Conservation (phyloP, 768 basidiomycete genomes). For the Lactarius trivialis region DNA sequence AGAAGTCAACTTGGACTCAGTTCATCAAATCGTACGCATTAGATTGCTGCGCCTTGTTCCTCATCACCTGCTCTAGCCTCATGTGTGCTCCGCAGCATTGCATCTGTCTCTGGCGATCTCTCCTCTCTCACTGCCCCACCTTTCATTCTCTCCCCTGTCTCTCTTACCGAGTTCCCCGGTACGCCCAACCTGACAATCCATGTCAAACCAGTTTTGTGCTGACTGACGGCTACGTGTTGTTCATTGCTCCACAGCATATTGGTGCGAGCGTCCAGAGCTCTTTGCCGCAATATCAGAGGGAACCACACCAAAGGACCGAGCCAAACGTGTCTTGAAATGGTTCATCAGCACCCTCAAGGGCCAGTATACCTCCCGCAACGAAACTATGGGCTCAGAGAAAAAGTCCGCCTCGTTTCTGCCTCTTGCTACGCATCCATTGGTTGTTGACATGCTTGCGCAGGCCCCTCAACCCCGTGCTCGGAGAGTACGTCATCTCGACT, state of each 20-base stretch:
- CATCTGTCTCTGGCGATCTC: slow-evolving; percentile 82
- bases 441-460: slow-evolving; percentile 33
- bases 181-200: slow-evolving; percentile 23
- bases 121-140: slow-evolving; percentile 80
- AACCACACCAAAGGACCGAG: slow-evolving; percentile 62
- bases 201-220: slow-evolving; percentile 11
- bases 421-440: background rate
- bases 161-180: slow-evolving; percentile 91
- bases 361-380: slow-evolving; percentile 91
- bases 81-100: slow-evolving; percentile 45
- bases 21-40: slow-evolving; percentile 81
- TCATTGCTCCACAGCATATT: slow-evolving; percentile 75
- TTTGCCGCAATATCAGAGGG: slow-evolving; percentile 85
- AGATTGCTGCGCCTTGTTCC: background rate
- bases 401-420: slow-evolving; percentile 49
- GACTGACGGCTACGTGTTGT: too few species aligned
- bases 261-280: slow-evolving; percentile 90
- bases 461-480: slow-evolving; percentile 92
- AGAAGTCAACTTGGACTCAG: slow-evolving; percentile 81
- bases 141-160: slow-evolving; percentile 88
- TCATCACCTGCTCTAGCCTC: slow-evolving; percentile 17
- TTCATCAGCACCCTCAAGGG: slow-evolving; percentile 96
- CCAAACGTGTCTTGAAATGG: slow-evolving; percentile 84
- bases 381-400: slow-evolving; percentile 95
- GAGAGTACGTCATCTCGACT: slow-evolving; percentile 56